Evolutionary conservation across 192 early-diverging fungal species (phyloP), one percentile per base, ranked within the genome.

Genomic region (Backusella morwellensis): DNA sequence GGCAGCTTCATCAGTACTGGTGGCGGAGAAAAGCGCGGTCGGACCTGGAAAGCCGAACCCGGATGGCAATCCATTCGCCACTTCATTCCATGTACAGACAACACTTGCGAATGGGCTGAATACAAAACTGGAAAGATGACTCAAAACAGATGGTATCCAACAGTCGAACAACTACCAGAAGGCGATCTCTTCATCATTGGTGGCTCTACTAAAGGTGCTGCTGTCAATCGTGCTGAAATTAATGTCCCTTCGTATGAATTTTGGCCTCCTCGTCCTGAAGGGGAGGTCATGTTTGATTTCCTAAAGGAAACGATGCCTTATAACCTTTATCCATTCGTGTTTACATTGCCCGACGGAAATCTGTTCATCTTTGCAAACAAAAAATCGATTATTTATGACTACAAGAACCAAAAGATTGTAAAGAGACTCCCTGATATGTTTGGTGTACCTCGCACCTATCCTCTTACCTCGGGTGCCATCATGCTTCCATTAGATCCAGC

Each of bases 121-220:
- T 85, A 78, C 17, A 75, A 67, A 21, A 77, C 76, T 6, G 66
- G 70, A 32, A 40, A 50, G 17, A 77, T 86, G 78, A 67, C 54
- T 23, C 34, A 72, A 23, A 75, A 79, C 35, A 40, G 85, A 66
- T 86, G 85, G 85, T 86, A 86, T 47, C 83, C 78, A 11, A 82
- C 85, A 3, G 79, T 78, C 0, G 80, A 85, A 77, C 78, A 85
- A 59, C 26, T 84, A 72, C 81, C 84, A n/a, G 84, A 75, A 63
- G 90, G 90, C 21, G 76, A 85, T 23, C 66, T 88, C 14, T 83
- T 89, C 68, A 84, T 89, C 68, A 67, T 91, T 26, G 88, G 90
- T 56, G 90, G 90, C 26, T 81, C 78, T 44, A 90, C 75, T 15
- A 81, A 77, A 42, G 83, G 82, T 9, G 70, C 84, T 50, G 83